These are phyloP conservation scores for Fusarium robinianum DNA, from an alignment of 2,329 filamentous ascomycete genomes.

Conservation along the genomic window DNA sequence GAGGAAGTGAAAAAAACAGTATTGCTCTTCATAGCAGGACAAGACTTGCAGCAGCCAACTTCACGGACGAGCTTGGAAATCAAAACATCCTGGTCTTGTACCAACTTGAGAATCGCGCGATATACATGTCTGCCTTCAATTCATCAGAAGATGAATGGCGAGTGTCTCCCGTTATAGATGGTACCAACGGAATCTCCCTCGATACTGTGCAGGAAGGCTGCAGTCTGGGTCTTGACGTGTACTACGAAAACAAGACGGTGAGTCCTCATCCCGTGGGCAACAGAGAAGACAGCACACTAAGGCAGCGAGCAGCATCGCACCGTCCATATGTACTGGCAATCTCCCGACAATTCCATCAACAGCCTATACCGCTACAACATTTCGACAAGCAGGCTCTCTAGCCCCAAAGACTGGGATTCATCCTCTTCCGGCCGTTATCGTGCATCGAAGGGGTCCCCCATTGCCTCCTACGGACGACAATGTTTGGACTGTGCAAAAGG, in stretches of 20 bases:
- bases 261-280: neutral
- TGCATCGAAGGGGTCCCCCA: neutral
- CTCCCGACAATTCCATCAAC: conserved; percentile 6
- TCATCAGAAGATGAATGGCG: conserved; percentile 8
- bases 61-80: conserved; percentile 9
- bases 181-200: neutral
- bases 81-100: conserved; percentile 3
- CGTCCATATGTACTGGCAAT: conserved; percentile 8
- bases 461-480: conserved; percentile 6
- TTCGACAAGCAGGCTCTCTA: neutral
- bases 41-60: conserved; percentile 4
- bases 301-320: neutral
- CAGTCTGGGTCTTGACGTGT: conserved; percentile 3
- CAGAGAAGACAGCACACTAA: neutral
- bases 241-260: conserved; percentile 4
- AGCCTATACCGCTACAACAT: conserved; percentile 1
- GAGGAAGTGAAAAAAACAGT: no score
- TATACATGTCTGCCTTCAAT: conserved; percentile 12
- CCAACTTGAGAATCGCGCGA: conserved; percentile 6
- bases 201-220: conserved; percentile 6
- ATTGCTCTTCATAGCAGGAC: no score
- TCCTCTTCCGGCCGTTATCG: neutral
- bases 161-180: conserved; percentile 13
- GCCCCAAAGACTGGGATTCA: conserved; percentile 1
- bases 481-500: neutral